Evolutionary conservation across 2,329 filamentous ascomycete species (phyloP).

Genomic region (Hymenoscyphus albidus): DNA sequence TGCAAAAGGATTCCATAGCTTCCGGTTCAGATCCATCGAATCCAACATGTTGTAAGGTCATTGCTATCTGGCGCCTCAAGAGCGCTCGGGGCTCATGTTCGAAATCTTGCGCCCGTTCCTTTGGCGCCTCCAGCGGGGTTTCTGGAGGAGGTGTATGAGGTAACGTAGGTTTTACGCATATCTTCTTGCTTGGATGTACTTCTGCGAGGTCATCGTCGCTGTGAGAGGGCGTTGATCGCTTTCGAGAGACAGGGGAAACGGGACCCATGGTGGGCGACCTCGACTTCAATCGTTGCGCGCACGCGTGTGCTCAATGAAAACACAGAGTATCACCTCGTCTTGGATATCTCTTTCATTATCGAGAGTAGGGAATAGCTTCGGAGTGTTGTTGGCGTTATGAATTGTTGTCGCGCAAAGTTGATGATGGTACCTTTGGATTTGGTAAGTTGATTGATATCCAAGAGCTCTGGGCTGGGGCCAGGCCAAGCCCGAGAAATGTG

Average conservation of each 20-base stretch:
- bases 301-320: constrained; percentile 1
- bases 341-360: constrained; percentile 10
- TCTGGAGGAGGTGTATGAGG: constrained; percentile 30
- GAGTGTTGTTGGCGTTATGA: constrained; percentile 2
- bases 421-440: neutral
- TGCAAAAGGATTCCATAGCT: constrained; percentile 56
- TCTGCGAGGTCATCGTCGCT: constrained; percentile 28
- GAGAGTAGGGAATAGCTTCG: neutral
- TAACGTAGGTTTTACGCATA: constrained; percentile 22
- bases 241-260: constrained; percentile 27
- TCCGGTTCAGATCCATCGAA: constrained; percentile 53
- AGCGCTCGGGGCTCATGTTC: constrained; percentile 32
- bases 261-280: constrained; percentile 22
- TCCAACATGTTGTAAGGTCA: constrained; percentile 55
- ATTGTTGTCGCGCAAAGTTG: constrained; percentile 7
- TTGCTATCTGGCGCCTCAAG: constrained; percentile 52
- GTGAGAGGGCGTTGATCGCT: constrained; percentile 27
- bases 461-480: neutral
- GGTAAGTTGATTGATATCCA: neutral
- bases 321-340: constrained; percentile 8
- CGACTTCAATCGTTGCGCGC: neutral
- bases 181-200: constrained; percentile 28
- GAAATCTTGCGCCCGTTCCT: constrained; percentile 21
- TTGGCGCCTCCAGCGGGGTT: constrained; percentile 1
- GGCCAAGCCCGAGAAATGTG: neutral